Evolutionary conservation across 1,284 basidiomycete species (phyloP), one percentile per base, ranked within the genome.

Genomic region (Trametes sp.): DNA sequence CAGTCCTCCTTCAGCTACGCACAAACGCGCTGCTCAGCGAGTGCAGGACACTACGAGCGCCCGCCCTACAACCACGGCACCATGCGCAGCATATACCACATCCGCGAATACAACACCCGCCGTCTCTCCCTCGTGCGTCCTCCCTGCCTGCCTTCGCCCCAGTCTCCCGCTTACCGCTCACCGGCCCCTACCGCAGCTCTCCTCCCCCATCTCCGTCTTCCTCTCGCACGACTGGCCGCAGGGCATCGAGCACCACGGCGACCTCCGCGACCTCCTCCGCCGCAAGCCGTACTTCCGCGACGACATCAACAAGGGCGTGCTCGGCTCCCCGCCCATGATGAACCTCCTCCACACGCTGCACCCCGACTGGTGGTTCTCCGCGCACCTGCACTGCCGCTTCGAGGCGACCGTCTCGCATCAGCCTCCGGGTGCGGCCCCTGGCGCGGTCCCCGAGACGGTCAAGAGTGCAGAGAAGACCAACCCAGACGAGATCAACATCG

Each of bases 181-280:
- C 44, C 21, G 16, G 51, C 31, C 23, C 1, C 6, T 33, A 49
- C 2, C 56, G 48, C 38, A 93, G 88, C 81, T 92, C 24, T 81
- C 87, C 5, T 81, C 87, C 5, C 79, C 75, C 48, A 84, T 88
- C 0, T 81, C 89, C 44, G 84, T 98, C 33, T 93, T 98, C 77
- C 80, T 99, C 23, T 98, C 95, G 1, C 98, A 99, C 75, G 97
- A 99, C 78, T 99, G 97, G 98, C 98, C 98, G 0, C 86, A 88
- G 52, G 85, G 84, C 1, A 96, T 99, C 65, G 94, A 92, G 62
- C 87, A 88, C 23, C 83, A 94, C 69, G 96, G 97, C 9, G 85
- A 98, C 73, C 78, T 88, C 1, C 71, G 74, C 4, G 80, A 70
- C 19, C 82, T 99, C 1, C 78, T 98, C 23, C 81, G 86, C 10